Conservation (phyloP, 441 rosid genomes). For the Populus hybrid region DNA sequence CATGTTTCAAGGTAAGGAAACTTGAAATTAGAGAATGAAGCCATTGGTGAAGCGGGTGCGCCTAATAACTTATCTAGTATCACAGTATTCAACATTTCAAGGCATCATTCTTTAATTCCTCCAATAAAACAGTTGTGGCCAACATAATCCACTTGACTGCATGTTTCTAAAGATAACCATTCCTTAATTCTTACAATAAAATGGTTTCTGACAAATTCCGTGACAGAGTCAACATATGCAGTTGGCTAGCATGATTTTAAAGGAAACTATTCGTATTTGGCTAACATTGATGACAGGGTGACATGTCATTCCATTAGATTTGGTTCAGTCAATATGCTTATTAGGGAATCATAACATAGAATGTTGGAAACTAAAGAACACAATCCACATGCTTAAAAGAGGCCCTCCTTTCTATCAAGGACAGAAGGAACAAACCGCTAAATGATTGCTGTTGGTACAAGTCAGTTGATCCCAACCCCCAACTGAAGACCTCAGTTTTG, state of each 20-base stretch:
- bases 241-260: not conserved
- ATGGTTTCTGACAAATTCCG: not conserved
- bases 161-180: not conserved
- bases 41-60: not conserved
- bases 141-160: not conserved
- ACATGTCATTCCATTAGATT: not conserved
- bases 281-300: not conserved
- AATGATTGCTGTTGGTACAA: not conserved
- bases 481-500: not conserved
- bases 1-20: not conserved
- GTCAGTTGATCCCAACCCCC: not conserved
- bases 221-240: not conserved
- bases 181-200: not conserved
- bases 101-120: not conserved
- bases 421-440: not conserved
- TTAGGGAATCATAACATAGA: not conserved
- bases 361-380: not conserved
- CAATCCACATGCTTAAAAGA: not conserved
- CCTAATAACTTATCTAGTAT: not conserved
- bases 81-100: not conserved
- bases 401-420: not conserved
- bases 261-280: not conserved
- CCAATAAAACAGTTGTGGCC: not conserved
- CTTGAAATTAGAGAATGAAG: not conserved
- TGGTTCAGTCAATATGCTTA: not conserved